Evolutionary conservation across 805 yeast species (phyloP), one percentile per base, ranked within the genome.

Genomic region (Myxozyma vanderwaltii): DNA sequence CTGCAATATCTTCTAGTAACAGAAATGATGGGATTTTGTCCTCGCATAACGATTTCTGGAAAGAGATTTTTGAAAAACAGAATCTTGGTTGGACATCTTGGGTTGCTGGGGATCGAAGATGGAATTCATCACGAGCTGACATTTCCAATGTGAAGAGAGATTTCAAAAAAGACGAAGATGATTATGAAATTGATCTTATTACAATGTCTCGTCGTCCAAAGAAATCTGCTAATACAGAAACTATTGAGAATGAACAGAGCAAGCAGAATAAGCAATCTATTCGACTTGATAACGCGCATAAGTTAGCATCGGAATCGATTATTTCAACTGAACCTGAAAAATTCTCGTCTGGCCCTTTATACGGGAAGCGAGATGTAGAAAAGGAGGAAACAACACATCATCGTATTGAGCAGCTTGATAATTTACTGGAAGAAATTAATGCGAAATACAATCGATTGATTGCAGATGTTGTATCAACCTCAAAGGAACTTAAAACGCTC

Each of bases 151-250:
- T n/a, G n/a, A n/a, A n/a, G n/a, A n/a, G n/a, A n/a, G n/a, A n/a
- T n/a, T n/a, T n/a, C n/a, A n/a, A n/a, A n/a, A n/a, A n/a, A n/a
- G n/a, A 44, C 1, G 54, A 40, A 12, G 54, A 51, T 1, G 54
- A 51, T 23, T 51, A 40, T n/a, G 54, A 51, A 23, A 51, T 51
- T n/a, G 54, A 51, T 41, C 23, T 51, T 1, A 41, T 51, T n/a
- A 51, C 54, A 21, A 13, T 51, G 40, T 27, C 29, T n/a, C 47
- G 54, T 21, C 54, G 54, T 19, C 54, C 48, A 24, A 51, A 40
- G 38, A 36, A 24, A 13, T 23, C 17, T 4, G 8, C 33, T 8
- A 4, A 13, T 5, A 19, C 2, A 4, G n/a, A 21, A 21, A 17
- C n/a, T n/a, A n/a, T n/a, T n/a, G n/a, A n/a, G n/a, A n/a, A n/a